Conservation (phyloP, 768 basidiomycete species). For the Baorangia bicolor region DNA sequence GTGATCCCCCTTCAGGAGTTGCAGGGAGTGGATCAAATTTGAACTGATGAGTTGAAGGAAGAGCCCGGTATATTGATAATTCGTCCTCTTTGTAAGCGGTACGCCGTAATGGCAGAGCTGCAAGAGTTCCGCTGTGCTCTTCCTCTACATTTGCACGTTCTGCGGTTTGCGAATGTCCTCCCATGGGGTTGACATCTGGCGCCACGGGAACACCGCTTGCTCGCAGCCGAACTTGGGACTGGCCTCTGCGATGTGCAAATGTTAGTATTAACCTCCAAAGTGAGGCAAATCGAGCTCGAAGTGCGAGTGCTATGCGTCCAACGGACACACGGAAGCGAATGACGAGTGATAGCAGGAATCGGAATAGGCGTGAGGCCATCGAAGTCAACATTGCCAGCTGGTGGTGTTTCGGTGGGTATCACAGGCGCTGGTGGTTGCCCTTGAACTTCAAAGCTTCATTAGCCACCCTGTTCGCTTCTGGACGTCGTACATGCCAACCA, state of each 20-base stretch:
- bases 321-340: background rate
- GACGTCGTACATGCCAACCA: background rate
- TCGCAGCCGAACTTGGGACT: background rate
- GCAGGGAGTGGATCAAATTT: background rate
- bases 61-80: background rate
- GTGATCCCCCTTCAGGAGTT: slow-evolving; percentile 12
- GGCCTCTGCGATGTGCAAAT: background rate
- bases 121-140: background rate
- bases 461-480: background rate
- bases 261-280: slow-evolving; percentile 2
- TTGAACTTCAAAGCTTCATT: background rate
- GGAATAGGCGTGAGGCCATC: background rate
- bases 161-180: background rate
- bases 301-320: background rate
- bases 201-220: background rate
- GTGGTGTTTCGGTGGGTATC: background rate
- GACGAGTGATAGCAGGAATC: slow-evolving; percentile 3
- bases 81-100: too few relatives aligned
- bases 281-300: background rate
- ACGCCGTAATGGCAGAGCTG: too few relatives aligned
- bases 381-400: background rate
- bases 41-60: background rate
- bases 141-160: background rate
- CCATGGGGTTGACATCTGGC: background rate
- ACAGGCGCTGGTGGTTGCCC: background rate